Evolutionary conservation across 805 yeast genomes (phyloP).

Genomic region (Clavispora fructus): DNA sequence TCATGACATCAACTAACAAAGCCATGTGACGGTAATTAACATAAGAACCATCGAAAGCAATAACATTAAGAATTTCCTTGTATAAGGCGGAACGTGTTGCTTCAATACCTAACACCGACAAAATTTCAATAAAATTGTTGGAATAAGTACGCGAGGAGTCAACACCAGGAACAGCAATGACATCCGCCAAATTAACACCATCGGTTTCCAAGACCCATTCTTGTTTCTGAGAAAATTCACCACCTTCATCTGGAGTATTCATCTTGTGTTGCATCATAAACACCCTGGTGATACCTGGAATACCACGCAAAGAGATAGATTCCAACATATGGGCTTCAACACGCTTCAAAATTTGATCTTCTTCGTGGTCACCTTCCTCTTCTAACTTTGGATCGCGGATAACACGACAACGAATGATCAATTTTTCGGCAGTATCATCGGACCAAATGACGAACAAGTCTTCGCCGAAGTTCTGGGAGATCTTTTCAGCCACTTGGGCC

Average conservation of each 20-base stretch:
- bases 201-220: conserved; percentile 99
- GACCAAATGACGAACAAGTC: conserved; percentile 98
- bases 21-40: conserved; percentile 99
- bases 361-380: conserved; percentile 92
- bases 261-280: conserved; percentile 84
- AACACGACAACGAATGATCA: conserved; percentile 96
- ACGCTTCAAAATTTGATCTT: conserved; percentile 91
- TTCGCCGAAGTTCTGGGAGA: conserved; percentile 86
- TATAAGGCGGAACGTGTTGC: conserved; percentile 94
- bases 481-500: conserved; percentile 97
- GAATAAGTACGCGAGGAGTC: conserved; percentile 89
- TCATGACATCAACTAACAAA: conserved; percentile 94
- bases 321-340: conserved; percentile 96
- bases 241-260: conserved; percentile 67
- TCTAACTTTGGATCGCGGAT: conserved; percentile 95
- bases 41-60: conserved; percentile 99
- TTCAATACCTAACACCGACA: conserved; percentile 95
- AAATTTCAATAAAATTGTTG: conserved; percentile 91
- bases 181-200: conserved; percentile 94
- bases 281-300: conserved; percentile 85
- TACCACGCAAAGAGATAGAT: conserved; percentile 91
- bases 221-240: conserved; percentile 82
- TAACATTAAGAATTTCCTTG: conserved; percentile 92
- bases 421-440: conserved; percentile 96
- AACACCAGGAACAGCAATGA: conserved; percentile 91